Percentiles rank a stretch among this genome's conserved stretches.
These are phyloP conservation scores for Melanomma pulvis-pyrius DNA, from an alignment of 495 filamentous ascomycete species.

Conservation along the genomic window DNA sequence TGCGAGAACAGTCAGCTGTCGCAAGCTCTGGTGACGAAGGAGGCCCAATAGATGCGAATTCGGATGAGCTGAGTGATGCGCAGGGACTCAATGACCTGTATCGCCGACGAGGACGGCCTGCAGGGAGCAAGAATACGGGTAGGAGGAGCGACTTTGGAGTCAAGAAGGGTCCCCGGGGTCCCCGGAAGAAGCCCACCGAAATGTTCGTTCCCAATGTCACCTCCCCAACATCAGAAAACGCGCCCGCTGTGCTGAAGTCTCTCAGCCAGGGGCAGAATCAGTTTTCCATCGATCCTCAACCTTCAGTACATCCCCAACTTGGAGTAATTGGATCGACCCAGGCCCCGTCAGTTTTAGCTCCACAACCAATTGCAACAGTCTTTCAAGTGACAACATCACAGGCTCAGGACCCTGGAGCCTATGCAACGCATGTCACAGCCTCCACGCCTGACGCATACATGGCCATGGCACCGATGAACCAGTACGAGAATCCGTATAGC, in stretches of 20 bases:
- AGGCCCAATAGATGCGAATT: conserved; percentile 5
- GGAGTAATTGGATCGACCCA: background rate
- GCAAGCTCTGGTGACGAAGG: conserved; percentile 38
- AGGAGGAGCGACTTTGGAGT: conserved; percentile 44
- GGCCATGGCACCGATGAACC: conserved; percentile 30
- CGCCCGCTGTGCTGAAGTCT: conserved; percentile 24
- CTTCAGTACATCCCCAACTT: conserved; percentile 3
- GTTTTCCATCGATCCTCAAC: conserved; percentile 29
- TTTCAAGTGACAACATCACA: conserved; percentile 36
- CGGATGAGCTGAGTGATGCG: conserved; percentile 2
- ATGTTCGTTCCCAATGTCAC: background rate
- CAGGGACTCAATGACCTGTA: conserved; percentile 4
- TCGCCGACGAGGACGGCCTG: conserved; percentile 40
- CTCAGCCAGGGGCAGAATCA: conserved; percentile 36
- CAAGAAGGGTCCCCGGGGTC: conserved; percentile 47
- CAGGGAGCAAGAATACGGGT: conserved; percentile 45
- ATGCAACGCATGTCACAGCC: background rate
- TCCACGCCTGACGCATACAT: conserved; percentile 28
- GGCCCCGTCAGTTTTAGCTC: background rate
- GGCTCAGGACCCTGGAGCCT: conserved; percentile 3
- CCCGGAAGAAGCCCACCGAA: conserved; percentile 12
- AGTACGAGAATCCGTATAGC: conserved; percentile 17
- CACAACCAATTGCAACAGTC: conserved; percentile 18
- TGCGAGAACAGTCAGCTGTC: conserved; percentile 42
- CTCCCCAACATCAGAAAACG: conserved; percentile 1